Evolutionary conservation across 768 basidiomycete species (phyloP).

Genomic region (Phylloporus sp.): DNA sequence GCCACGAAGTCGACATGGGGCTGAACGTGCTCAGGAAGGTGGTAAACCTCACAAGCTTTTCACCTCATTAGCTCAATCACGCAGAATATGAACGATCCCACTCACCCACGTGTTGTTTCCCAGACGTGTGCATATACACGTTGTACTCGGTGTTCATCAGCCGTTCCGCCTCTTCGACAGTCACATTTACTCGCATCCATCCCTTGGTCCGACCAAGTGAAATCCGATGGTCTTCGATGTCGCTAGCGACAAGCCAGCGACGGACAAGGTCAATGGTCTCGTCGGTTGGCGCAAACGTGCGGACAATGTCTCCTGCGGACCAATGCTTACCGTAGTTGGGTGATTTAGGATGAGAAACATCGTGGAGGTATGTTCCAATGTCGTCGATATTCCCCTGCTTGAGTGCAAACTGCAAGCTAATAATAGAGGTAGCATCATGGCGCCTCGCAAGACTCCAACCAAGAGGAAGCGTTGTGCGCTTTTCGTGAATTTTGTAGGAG

Average conservation of each 20-base stretch:
- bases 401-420: constrained; percentile 32
- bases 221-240: constrained; percentile 22
- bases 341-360: constrained; percentile 34
- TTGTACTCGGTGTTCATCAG: constrained; percentile 33
- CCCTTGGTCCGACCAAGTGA: constrained; percentile 13
- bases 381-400: constrained; percentile 28
- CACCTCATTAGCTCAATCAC: neutral
- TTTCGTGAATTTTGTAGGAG: constrained; percentile 37
- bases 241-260: constrained; percentile 26
- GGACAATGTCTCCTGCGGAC: constrained; percentile 25
- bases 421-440: constrained; percentile 27
- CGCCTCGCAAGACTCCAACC: constrained; percentile 38
- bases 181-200: constrained; percentile 28
- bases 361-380: constrained; percentile 24
- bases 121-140: constrained; percentile 27
- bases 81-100: neutral
- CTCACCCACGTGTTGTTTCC: constrained; percentile 25
- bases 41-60: constrained; percentile 31
- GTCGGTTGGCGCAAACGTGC: constrained; percentile 25
- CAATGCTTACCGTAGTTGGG: constrained; percentile 32
- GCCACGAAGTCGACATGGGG: constrained; percentile 34
- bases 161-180: constrained; percentile 31
- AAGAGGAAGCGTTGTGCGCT: constrained; percentile 31
- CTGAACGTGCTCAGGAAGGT: constrained; percentile 29
- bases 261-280: constrained; percentile 22